Base-by-base conservation (phyloP, 495 filamentous ascomycete species). In the Geopyxis carbonaria region DNA sequence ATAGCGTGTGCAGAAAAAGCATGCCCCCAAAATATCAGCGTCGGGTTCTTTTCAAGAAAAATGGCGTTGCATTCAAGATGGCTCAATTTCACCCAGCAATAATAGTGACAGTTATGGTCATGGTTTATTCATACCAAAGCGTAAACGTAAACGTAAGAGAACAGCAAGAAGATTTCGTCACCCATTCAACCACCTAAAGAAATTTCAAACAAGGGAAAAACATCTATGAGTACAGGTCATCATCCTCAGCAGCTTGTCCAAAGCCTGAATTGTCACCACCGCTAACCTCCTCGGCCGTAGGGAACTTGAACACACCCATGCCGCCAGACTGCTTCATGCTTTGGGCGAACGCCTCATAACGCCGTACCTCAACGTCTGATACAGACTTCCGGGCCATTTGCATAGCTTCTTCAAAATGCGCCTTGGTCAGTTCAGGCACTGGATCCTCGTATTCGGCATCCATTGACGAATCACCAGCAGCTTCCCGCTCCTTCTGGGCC, bases 391-490 rank as follows among this genome's bases (percentile, higher is more conserved):
- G 74, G 38, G 89, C 89, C 50, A 76, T 72, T 60, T 77, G 73
- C 91, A 97, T 95, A 20, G 89, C 89, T 73, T 95, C 87, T 64
- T 94, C 87, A 61, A 97, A 97, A 64, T 97, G 89, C 34, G 80
- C 81, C 58, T 80, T 55, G 38, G 89, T 95, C 39, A 97, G 74
- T 61, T 92, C 76, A 4, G 89, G 87, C n/a, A 97, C 89, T 31
- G 86, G 86, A 55, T 97, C 89, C 53, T 94, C 87, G 34, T 59
- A 70, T 3, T 91, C 83, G 31, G 71, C 73, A 43, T 86, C 83
- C 50, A 82, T 79, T 42, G 78, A 72, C 42, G 74, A 72, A 57
- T 78, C 75, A 45, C 83, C 87, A 45, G 75, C 78, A 42, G 79
- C 84, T 60, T 93, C 89, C 43, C 80, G 85, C 46, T 74, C 73